A percentile compares a stretch with the other conserved stretches of the same genome.
These are phyloP conservation scores for Didymella keratinophila DNA, from an alignment of 2,329 filamentous ascomycete genomes.

Conservation along the genomic window DNA sequence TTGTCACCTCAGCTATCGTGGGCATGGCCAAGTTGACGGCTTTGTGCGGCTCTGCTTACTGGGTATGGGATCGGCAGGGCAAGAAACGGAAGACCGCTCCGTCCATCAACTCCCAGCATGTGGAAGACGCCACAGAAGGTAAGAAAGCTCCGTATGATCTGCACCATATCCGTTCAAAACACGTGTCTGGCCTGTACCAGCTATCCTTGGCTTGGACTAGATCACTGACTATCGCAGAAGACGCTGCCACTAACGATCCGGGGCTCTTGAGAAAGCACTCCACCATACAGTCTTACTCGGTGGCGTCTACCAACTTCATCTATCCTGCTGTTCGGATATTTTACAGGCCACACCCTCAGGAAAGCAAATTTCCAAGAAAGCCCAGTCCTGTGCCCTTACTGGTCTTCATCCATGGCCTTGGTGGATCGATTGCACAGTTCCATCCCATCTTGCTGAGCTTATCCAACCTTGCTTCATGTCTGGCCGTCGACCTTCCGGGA, in stretches of 20 bases:
- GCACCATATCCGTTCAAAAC: constrained; percentile 15
- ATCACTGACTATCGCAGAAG: constrained; percentile 31
- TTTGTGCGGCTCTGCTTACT: constrained; percentile 49
- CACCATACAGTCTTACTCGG: constrained; percentile 74
- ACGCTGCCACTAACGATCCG: constrained; percentile 71
- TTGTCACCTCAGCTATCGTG: constrained; percentile 37
- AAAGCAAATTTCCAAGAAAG: constrained; percentile 77
- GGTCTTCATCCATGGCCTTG: constrained; percentile 91
- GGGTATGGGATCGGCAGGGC: constrained; percentile 39
- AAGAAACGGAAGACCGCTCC: constrained; percentile 27
- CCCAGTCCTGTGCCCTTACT: constrained; percentile 81
- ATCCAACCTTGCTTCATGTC: constrained; percentile 80
- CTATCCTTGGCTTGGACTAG: constrained; percentile 14
- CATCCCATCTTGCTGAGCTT: constrained; percentile 81
- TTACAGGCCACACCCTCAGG: constrained; percentile 80
- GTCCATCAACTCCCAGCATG: constrained; percentile 31
- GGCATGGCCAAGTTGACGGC: constrained; percentile 51
- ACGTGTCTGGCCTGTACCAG: constrained; percentile 12
- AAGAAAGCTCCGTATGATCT: constrained; percentile 28
- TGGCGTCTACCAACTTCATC: constrained; percentile 66
- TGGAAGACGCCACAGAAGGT: constrained; percentile 35
- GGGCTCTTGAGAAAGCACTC: constrained; percentile 82
- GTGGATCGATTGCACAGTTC: constrained; percentile 92
- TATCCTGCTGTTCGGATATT: constrained; percentile 85
- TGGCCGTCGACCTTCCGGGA: constrained; percentile 89